Evolutionary conservation across 2,329 filamentous ascomycete genomes (phyloP).

Genomic region (Fusarium humuli): DNA sequence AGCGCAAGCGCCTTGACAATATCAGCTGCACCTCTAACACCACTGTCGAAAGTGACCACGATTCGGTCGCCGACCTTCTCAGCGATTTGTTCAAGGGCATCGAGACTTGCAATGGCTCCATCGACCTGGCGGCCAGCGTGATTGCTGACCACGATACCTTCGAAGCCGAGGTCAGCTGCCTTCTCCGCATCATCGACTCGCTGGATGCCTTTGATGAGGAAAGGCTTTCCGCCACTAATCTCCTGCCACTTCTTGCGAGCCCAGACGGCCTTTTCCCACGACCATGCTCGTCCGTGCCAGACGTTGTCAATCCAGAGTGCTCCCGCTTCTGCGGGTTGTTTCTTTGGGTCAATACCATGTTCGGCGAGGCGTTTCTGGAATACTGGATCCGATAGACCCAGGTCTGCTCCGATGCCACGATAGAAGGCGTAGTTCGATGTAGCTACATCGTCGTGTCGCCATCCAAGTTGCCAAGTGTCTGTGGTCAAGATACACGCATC

Average conservation of each 20-base stretch:
- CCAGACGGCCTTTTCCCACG: slow-evolving; percentile 22
- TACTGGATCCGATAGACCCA: slow-evolving; percentile 5
- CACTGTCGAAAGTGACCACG: slow-evolving; percentile 21
- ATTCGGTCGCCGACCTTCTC: slow-evolving; percentile 18
- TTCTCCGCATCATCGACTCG: slow-evolving; percentile 9
- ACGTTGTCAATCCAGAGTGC: slow-evolving; percentile 23
- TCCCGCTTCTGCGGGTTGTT: slow-evolving; percentile 9
- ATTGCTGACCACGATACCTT: slow-evolving; percentile 8
- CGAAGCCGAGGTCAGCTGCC: slow-evolving; percentile 13
- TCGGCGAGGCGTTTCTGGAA: slow-evolving; percentile 8
- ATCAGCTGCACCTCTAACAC: slow-evolving; percentile 23
- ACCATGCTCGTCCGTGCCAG: slow-evolving; percentile 26
- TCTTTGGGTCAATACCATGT: slow-evolving; percentile 10
- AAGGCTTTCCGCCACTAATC: slow-evolving; percentile 15
- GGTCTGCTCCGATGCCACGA: slow-evolving; percentile 5
- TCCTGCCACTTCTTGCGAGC: slow-evolving; percentile 17
- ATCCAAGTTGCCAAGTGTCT: slow-evolving; percentile 16
- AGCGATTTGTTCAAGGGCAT: slow-evolving; percentile 7
- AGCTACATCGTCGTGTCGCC: slow-evolving; percentile 16
- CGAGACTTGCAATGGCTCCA: slow-evolving; percentile 8
- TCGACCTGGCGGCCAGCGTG: slow-evolving; percentile 11
- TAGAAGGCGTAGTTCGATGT: slow-evolving; percentile 19
- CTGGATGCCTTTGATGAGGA: slow-evolving; percentile 26
- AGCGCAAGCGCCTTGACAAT: slow-evolving; percentile 27
- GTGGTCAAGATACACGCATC: slow-evolving; percentile 4